A percentile compares a stretch with the other conserved stretches of the same genome.
phyloP scores from a whole-genome alignment of 768 basidiomycete species.

The Tulasnella sp. region DNA sequence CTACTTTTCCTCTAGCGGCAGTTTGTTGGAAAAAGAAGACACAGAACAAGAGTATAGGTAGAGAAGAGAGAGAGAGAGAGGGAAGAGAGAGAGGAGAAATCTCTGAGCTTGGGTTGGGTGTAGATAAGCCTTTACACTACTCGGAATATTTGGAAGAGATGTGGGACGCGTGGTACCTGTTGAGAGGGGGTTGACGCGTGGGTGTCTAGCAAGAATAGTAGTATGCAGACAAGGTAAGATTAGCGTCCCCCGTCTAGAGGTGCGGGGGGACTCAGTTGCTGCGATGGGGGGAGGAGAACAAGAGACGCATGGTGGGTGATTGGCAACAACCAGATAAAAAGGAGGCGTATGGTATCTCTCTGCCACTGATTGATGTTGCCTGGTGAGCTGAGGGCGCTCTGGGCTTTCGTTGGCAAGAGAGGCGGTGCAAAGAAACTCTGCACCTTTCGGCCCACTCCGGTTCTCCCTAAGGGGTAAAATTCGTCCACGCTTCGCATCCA shows the following conservation, averaged over 20 bases:
- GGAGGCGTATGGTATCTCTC: neutral
- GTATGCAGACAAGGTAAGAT: neutral
- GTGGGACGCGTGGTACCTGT: neutral
- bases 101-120: neutral
- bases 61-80: neutral
- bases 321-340: neutral
- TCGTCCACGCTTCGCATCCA: neutral
- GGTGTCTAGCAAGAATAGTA: neutral
- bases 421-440: conserved; percentile 3
- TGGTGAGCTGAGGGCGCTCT: neutral
- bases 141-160: neutral
- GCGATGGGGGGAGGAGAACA: neutral
- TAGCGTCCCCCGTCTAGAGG: neutral
- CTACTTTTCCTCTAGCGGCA: neutral
- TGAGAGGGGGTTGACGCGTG: neutral
- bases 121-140: conserved; percentile 1
- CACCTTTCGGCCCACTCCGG: neutral
- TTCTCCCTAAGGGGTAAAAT: neutral
- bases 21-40: neutral
- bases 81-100: neutral
- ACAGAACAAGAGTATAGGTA: neutral
- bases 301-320: neutral
- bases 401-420: neutral
- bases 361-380: neutral
- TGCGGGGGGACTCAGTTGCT: neutral